A percentile compares a stretch with the other conserved stretches of the same genome.
phyloP scores from a whole-genome alignment of 768 basidiomycete species.

The Hemileccinum rubropunctum region DNA sequence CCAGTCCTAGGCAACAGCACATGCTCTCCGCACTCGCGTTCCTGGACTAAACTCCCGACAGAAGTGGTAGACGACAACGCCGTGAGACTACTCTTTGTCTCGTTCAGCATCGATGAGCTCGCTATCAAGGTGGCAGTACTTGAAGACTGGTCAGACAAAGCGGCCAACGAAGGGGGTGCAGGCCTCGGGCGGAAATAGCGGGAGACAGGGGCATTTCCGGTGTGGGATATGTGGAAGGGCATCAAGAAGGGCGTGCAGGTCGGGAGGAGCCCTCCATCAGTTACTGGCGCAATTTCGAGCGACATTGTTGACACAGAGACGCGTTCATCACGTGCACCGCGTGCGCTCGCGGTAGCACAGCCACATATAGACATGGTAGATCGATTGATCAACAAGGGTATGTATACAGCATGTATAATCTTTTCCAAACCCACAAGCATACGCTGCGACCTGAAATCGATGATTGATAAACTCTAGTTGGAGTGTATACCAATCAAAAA shows the following conservation, averaged over 20 bases:
- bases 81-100: constrained; percentile 4
- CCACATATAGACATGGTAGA: constrained; percentile 1
- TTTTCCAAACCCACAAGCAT: neutral
- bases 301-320: constrained; percentile 6
- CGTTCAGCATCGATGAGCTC: constrained; percentile 3
- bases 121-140: constrained; percentile 14
- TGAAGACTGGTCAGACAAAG: constrained; percentile 7
- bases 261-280: constrained; percentile 20
- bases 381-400: too few species aligned
- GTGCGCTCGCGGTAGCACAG: constrained; percentile 1
- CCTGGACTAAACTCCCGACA: neutral
- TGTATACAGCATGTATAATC: neutral
- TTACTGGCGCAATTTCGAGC: constrained; percentile 21
- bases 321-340: constrained; percentile 8
- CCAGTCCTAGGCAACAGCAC: neutral
- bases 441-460: too few species aligned
- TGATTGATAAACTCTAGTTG: too few species aligned
- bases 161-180: constrained; percentile 18
- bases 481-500: neutral
- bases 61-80: constrained; percentile 7
- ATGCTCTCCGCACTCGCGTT: neutral
- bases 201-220: constrained; percentile 69
- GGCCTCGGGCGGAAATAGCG: constrained; percentile 65
- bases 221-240: constrained; percentile 77
- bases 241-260: constrained; percentile 67